Evolutionary conservation across 352 stramenopile genomes (phyloP), one percentile per base, ranked within the genome.

Genomic region (Phytophthora brassicae): DNA sequence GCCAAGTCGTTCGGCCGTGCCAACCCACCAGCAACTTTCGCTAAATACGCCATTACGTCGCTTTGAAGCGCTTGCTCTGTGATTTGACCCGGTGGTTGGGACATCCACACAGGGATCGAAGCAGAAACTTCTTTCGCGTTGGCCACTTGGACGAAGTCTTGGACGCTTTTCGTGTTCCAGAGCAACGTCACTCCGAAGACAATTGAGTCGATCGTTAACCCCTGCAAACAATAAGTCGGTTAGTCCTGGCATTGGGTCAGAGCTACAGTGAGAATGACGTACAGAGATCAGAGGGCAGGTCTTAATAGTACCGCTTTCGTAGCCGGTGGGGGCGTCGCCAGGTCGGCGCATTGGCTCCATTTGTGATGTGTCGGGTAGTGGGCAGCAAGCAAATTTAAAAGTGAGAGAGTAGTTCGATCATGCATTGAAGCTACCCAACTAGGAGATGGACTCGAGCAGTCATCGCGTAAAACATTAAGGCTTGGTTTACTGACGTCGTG

Each of bases 341-440:
- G 53, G 39, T 31, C 36, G 38, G 22, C 58, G 46, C 64, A 72
- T 72, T 3, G 64, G 58, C 41, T 60, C 52, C 64, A 65, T 65
- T 3, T 4, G 29, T n/a, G 13, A n/a, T 8, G 16, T 26, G 16
- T 28, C 6, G 36, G 17, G 22, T 5, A 22, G 22, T n/a, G 23
- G 20, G 31, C 20, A 26, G 24, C 13, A 13, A 16, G 61, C 13
- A 41, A 57, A 43, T 56, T 66, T 55, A 45, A 63, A 56, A 56
- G 20, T 67, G 49, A 66, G 36, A 16, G 33, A 36, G 14, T 44
- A 14, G 36, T 43, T 4, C 14, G 19, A 14, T 13, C 23, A 23
- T 19, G 20, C 39, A n/a, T 66, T 60, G 50, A 66, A 66, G 58
- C 31, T 46, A 29, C 13, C 9, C 6, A 6, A 6, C 24, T 13